Percentiles rank a stretch among this genome's conserved stretches.
Evolutionary conservation across 1,284 basidiomycete species (phyloP).

Genomic region (Entoloma clypeatum): DNA sequence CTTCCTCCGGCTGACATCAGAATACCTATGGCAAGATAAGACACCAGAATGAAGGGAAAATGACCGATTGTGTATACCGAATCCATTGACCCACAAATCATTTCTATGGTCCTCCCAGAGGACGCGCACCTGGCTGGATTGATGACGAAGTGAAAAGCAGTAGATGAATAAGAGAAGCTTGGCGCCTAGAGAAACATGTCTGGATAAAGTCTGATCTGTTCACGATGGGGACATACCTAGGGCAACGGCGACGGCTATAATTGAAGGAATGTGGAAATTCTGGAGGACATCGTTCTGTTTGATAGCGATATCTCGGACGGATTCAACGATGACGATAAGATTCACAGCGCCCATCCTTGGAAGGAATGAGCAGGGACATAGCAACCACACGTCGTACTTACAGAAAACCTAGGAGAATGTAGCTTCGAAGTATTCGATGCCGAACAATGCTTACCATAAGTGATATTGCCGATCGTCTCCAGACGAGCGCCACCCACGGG

Average conservation of each 20-base stretch:
- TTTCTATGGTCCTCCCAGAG: constrained; percentile 96
- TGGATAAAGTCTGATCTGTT: constrained; percentile 2
- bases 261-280: constrained; percentile 76
- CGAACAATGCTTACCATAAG: constrained; percentile 61
- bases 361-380: constrained; percentile 17
- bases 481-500: constrained; percentile 88
- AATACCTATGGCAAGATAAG: constrained; percentile 11
- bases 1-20: constrained; percentile 81
- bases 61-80: constrained; percentile 41
- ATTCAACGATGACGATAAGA: constrained; percentile 83
- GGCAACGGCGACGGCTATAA: constrained; percentile 80
- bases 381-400: constrained; percentile 33
- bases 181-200: constrained; percentile 46
- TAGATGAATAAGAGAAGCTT: constrained; percentile 88
- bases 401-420: constrained; percentile 54
- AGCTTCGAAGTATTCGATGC: constrained; percentile 8
- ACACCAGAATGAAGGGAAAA: constrained; percentile 7
- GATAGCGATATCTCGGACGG: constrained; percentile 65
- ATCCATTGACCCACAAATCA: constrained; percentile 80
- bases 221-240: constrained; percentile 50
- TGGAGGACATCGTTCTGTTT: constrained; percentile 52
- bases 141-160: constrained; percentile 74
- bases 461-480: constrained; percentile 88
- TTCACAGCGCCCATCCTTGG: constrained; percentile 82
- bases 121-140: constrained; percentile 87